phyloP scores from a whole-genome alignment of 169 alveolate genomes.

The Cardiosporidium cionae region DNA sequence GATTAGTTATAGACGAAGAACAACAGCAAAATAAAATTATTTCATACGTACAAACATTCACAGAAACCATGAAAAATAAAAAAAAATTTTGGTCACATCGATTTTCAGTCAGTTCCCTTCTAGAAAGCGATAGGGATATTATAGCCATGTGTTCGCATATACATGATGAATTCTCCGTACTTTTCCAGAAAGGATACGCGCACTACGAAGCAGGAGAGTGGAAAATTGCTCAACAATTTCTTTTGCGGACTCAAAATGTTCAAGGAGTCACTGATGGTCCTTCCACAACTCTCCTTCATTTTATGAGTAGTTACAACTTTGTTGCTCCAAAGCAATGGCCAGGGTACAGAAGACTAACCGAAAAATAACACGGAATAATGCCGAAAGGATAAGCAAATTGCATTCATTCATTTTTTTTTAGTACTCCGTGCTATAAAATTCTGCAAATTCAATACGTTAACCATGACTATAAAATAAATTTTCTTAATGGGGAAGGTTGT shows the following conservation, averaged over 20 bases:
- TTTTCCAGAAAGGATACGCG: constrained; percentile 54
- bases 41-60: neutral
- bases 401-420: too few relatives aligned
- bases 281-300: constrained; percentile 53
- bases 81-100: constrained; percentile 26
- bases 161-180: constrained; percentile 52
- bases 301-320: constrained; percentile 50
- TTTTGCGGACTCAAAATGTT: constrained; percentile 45
- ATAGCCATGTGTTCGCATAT: constrained; percentile 51
- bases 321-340: constrained; percentile 74
- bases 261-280: constrained; percentile 61
- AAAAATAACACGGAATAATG: too few relatives aligned
- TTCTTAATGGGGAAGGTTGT: too few relatives aligned
- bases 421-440: too few relatives aligned
- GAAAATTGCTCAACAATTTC: constrained; percentile 46
- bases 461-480: too few relatives aligned
- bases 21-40: neutral
- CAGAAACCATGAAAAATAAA: neutral
- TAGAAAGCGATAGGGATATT: constrained; percentile 45
- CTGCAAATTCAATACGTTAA: too few relatives aligned
- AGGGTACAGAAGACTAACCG: constrained; percentile 72
- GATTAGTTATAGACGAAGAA: neutral
- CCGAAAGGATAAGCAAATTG: too few relatives aligned
- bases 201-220: constrained; percentile 70
- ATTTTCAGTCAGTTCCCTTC: constrained; percentile 37